Evolutionary conservation across 495 filamentous ascomycete genomes (phyloP), one percentile per base, ranked within the genome.

Genomic region (Usnea hakonensis): DNA sequence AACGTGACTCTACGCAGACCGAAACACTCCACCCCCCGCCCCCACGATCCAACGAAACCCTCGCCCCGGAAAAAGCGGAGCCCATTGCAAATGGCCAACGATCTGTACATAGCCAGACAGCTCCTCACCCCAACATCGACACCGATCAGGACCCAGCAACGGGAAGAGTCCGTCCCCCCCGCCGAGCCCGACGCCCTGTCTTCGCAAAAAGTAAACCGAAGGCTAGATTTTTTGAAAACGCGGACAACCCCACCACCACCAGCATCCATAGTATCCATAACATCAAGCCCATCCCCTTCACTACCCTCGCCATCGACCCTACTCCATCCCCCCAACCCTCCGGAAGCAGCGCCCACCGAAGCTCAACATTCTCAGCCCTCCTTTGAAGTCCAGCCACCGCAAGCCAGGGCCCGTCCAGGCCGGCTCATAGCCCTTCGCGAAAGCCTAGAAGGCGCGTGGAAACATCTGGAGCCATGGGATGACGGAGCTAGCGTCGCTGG

Each of bases 401-500:
- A n/a, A 14, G 28, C n/a, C n/a, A 14, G 16, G 10, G 19, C 28
- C 4, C 55, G 38, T 33, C n/a, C 28, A 0, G 64, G 44, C 35
- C 54, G 28, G 14, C 8, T 66, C 13, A 50, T 70, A 0, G 58
- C 59, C 17, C 41, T 70, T 0, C 40, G 68, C 13, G 64, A 68
- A 37, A 68, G 66, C 17, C 36, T 68, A 41, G 66, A 70, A 33
- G 68, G 68, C 36, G 64, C 68, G 10, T 70, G 68, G 68, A 68
- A 66, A 28, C 35, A 58, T 36, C 36, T 68, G 41, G 63, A 66
- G 14, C 62, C 62, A 0, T 57, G 55, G 60, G 65, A 65, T 21
- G 30, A n/a, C 3, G 63, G 50, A 5, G 35, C 17, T 5, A 13
- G 8, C 3, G 63, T 52, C 2, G 35, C 17, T 5, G 17, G 8